Conservation (phyloP, 495 filamentous ascomycete genomes). For the Cercophora sp. region DNA sequence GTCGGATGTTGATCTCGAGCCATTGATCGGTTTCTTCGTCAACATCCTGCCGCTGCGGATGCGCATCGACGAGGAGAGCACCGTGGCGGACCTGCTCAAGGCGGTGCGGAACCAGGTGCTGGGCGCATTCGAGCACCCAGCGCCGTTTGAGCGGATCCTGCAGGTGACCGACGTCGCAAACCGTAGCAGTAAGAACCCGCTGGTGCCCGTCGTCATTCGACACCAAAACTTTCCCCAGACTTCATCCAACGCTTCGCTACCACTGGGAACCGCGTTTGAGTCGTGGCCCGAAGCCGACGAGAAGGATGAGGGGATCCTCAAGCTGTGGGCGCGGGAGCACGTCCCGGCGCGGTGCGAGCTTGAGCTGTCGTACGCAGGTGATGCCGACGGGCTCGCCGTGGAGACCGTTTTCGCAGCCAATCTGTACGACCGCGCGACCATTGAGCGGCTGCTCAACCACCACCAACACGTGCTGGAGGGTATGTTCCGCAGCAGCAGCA, state of each 20-base stretch:
- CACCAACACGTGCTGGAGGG: not conserved
- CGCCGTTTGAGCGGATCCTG: not conserved
- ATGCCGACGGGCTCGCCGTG: not conserved
- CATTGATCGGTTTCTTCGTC: not conserved
- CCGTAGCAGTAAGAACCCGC: not conserved
- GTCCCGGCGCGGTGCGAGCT: not conserved
- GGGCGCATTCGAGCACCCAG: not conserved
- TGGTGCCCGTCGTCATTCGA: not conserved
- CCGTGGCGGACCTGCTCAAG: not conserved
- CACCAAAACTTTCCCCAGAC: constrained; percentile 1
- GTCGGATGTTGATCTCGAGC: not conserved
- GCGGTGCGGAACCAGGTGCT: not conserved
- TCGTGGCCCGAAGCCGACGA: not conserved
- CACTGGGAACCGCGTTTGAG: not conserved
- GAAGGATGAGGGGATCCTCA: not conserved
- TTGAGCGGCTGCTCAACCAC: not conserved
- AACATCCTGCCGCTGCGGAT: not conserved
- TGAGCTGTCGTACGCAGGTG: not conserved
- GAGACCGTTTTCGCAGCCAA: not conserved
- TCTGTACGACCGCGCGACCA: not conserved
- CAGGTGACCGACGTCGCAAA: not conserved
- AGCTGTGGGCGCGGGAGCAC: not conserved
- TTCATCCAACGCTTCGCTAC: not conserved
- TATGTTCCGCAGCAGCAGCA: not conserved
- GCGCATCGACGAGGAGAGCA: not conserved